Evolutionary conservation across 2,329 filamentous ascomycete species (phyloP).

Genomic region (Myrmaecium sp.): DNA sequence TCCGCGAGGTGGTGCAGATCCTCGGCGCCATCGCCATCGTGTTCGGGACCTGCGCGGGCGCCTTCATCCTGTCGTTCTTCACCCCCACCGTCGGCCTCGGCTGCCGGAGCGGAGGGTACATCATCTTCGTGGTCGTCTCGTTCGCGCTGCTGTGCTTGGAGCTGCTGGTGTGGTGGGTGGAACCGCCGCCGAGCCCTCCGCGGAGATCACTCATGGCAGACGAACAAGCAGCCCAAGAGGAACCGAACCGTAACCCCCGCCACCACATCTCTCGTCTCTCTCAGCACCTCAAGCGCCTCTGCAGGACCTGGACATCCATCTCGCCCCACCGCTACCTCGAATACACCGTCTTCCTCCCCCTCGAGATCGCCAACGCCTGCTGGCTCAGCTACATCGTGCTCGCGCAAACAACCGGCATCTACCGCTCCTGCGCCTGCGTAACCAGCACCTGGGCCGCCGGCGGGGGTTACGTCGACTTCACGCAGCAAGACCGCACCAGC

Average conservation of each 20-base stretch:
- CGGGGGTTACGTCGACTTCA: conserved; percentile 27
- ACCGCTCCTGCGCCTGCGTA: conserved; percentile 26
- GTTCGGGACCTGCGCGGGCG: conserved; percentile 17
- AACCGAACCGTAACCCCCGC: background rate
- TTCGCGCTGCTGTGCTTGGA: conserved; percentile 21
- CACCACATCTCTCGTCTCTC: no score
- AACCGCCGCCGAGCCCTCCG: conserved; percentile 5
- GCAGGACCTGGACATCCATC: conserved; percentile 7
- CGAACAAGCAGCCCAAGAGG: background rate
- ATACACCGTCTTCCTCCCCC: conserved; percentile 14
- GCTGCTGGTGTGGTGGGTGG: conserved; percentile 19
- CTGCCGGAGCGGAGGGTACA: conserved; percentile 25
- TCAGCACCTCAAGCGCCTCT: background rate
- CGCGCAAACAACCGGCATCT: conserved; percentile 25
- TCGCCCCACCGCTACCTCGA: no score
- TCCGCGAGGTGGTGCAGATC: conserved; percentile 28
- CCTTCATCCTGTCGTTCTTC: conserved; percentile 25
- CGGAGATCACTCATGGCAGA: no score
- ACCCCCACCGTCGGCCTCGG: conserved; percentile 30
- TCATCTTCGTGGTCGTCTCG: conserved; percentile 21
- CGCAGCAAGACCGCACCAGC: conserved; percentile 13
- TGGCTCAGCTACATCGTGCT: conserved; percentile 23
- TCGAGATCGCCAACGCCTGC: conserved; percentile 19
- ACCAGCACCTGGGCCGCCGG: conserved; percentile 19
- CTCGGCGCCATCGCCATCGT: conserved; percentile 20